Base-by-base conservation (phyloP, 768 basidiomycete species). In the Boletus barrowsii region DNA sequence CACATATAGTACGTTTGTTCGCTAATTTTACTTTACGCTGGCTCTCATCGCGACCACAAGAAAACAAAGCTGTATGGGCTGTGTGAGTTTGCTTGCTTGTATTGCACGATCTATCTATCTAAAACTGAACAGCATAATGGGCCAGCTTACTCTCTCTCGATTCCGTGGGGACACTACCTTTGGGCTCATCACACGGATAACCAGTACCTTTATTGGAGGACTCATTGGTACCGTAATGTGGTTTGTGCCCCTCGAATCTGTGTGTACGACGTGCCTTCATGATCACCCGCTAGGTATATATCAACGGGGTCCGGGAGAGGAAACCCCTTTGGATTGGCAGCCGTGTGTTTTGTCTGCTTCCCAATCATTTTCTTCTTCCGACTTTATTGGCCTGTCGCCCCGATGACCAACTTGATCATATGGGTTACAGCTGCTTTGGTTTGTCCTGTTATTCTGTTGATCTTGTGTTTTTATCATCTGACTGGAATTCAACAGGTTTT, bases 81-180 rank as follows among this genome's bases (percentile, higher is more conserved):
- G 76, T 89, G 84, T 88, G 52, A 62, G 81, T 53, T 29, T 37
- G n/a, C 48, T 6, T 45, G 10, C 37, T 29, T 51, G 1, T 4
- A 9, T 51, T 20, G 10, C 29, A 17, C 36, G 18, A 5, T 24
- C n/a, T 35, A 18, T 17, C 40, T 52, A 30, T 41, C 51, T 55
- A 30, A 58, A 45, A 5, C 13, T 32, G 26, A 2, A 17, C 51
- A 88, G 85, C 17, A 77, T 90, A 63, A 89, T 90, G 84, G 87
- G 81, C 0, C 89, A 90, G 61, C 72, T 89, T 7, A 87, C 87
- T 0, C 68, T 88, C 0, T 74, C 84, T 10, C 80, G 88, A 17
- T 90, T 88, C 62, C 77, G 85, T 42, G 89, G 88, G 1, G 89
- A 92, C 49, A 92, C 88, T 0, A 77, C 81, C 0, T 87, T 87